A percentile compares a stretch with the other conserved stretches of the same genome.
These are phyloP conservation scores for Calocybe cyanea DNA, from an alignment of 768 basidiomycete species.

Conservation along the genomic window DNA sequence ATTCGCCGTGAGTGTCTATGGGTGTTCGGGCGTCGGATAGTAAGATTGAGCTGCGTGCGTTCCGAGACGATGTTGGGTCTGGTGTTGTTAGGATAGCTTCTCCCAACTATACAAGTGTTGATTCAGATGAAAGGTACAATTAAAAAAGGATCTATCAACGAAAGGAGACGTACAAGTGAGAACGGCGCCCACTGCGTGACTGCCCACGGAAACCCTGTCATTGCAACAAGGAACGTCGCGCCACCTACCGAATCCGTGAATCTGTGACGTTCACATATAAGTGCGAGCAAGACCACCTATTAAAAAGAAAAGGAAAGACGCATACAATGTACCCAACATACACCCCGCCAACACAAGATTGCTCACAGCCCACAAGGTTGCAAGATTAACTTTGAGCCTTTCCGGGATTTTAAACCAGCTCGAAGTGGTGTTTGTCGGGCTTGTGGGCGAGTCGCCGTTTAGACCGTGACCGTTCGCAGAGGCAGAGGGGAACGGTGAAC, in stretches of 20 bases:
- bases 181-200: constrained; percentile 92
- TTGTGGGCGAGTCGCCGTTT: too few relatives aligned
- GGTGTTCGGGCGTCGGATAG: constrained; percentile 43
- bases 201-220: constrained; percentile 92
- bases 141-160: not conserved
- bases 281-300: not conserved
- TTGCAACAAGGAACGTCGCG: constrained; percentile 70
- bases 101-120: constrained; percentile 50
- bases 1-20: constrained; percentile 27
- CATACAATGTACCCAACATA: constrained; percentile 85
- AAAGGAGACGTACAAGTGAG: constrained; percentile 57
- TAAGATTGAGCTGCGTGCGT: constrained; percentile 35
- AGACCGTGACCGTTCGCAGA: too few relatives aligned
- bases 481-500: too few relatives aligned
- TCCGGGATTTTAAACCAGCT: constrained; percentile 31
- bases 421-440: not conserved
- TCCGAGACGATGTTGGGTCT: constrained; percentile 24
- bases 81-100: constrained; percentile 79
- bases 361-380: constrained; percentile 73
- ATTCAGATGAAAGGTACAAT: not conserved
- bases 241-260: constrained; percentile 66
- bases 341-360: constrained; percentile 70
- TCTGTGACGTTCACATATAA: constrained; percentile 32
- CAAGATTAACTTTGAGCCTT: constrained; percentile 54
- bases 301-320: constrained; percentile 15